Evolutionary conservation across 352 stramenopile genomes (phyloP), one percentile per base, ranked within the genome.

Genomic region (Phytophthora sp.): DNA sequence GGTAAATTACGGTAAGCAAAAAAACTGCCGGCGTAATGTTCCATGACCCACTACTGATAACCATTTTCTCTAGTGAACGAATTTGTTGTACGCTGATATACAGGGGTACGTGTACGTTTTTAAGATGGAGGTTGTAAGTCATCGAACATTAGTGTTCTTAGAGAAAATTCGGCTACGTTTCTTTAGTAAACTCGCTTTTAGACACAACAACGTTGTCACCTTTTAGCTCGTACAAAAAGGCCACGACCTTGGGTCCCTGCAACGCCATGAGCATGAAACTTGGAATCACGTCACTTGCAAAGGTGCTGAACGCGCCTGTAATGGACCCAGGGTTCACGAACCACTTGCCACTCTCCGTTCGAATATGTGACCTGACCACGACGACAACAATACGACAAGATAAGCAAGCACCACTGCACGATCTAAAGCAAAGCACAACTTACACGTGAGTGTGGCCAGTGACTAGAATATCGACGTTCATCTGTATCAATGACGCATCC

Each of bases 251-350:
- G 32, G 60, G 63, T 1, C 94, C 97, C 66, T 99, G 96, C 44
- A 99, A 87, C n/a, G 97, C 97, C 72, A 99, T 92, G 52, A 99
- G 87, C 69, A 99, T 97, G 62, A 99, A 99, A 39, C 95, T 99
- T 18, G 97, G 97, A 28, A 84, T 86, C 10, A 97, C 79, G 31
- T 95, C 76, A 57, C 71, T 85, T 1, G 77, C 65, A 18, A 85
- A 72, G 37, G 88, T 87, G 23, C 85, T 96, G 73, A 97, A 99
- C 1, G 97, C 96, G 35, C 97, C 97, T 0, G 97, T 99, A 66
- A 99, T 99, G 15, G 92, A 98, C 23, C 95, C 93, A 28, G 97
- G 97, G 72, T 99, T 99, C 44, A 99, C 92, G 58, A 98, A 98
- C 87, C 93, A 98, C 43, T 96, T 96, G 59, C 95, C 97, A 46